Evolutionary conservation across 345 rosid genomes (phyloP).

Genomic region (Brassica juncea): DNA sequence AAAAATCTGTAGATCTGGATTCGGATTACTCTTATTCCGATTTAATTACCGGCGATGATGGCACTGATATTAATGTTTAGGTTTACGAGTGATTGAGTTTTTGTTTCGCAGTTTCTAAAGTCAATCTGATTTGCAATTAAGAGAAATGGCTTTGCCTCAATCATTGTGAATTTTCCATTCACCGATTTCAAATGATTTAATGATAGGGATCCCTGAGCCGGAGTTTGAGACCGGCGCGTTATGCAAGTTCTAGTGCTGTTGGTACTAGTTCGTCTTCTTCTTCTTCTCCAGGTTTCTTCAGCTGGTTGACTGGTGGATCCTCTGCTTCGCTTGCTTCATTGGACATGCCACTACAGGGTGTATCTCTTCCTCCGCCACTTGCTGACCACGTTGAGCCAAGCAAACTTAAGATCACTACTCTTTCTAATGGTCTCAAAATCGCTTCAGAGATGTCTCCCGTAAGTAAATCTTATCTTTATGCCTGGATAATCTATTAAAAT

Average conservation of each 20-base stretch:
- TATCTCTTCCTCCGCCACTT: slow-evolving; percentile 56
- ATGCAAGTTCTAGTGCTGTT: slow-evolving; percentile 65
- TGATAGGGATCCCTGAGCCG: slow-evolving; percentile 51
- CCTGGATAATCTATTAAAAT: not conserved
- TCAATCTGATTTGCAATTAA: not conserved
- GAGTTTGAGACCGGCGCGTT: slow-evolving; percentile 45
- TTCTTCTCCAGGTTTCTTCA: slow-evolving; percentile 55
- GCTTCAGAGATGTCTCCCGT: slow-evolving; percentile 72
- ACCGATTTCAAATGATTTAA: no score
- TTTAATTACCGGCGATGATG: slow-evolving; percentile 1
- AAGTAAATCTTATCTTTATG: not conserved
- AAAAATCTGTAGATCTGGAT: slow-evolving; percentile 29
- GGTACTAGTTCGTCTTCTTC: slow-evolving; percentile 49
- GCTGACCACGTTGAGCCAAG: slow-evolving; percentile 70
- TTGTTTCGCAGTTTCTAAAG: not conserved
- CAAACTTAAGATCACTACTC: slow-evolving; percentile 56
- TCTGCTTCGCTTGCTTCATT: slow-evolving; percentile 55
- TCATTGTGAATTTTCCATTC: not conserved
- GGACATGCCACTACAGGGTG: slow-evolving; percentile 58
- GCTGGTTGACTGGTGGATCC: slow-evolving; percentile 64
- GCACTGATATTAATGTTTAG: not conserved
- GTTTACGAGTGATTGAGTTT: not conserved
- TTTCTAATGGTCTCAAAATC: slow-evolving; percentile 70
- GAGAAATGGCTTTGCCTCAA: slow-evolving; percentile 14
- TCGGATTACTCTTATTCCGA: not conserved